These are phyloP conservation scores for Stagonosporopsis cucurbitacearum DNA, from an alignment of 2,329 filamentous ascomycete genomes.

Conservation along the genomic window DNA sequence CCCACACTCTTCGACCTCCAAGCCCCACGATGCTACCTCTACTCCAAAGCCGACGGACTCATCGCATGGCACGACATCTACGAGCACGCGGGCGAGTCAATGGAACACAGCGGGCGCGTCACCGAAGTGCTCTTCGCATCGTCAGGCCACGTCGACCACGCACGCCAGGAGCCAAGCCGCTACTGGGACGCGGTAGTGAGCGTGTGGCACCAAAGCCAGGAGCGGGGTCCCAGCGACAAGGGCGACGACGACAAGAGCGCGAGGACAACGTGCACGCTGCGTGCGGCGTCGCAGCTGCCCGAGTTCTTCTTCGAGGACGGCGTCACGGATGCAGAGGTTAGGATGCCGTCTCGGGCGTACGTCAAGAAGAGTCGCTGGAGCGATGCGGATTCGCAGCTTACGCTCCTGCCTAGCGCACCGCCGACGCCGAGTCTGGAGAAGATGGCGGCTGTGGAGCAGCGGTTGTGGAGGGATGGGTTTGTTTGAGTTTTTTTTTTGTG, in stretches of 20 bases:
- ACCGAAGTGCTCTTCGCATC: slow-evolving; percentile 61
- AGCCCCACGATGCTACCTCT: slow-evolving; percentile 60
- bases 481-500: not conserved
- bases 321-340: not conserved
- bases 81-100: slow-evolving; percentile 56
- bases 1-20: slow-evolving; percentile 23
- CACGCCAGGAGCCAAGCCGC: slow-evolving; percentile 59
- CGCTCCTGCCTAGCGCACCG: slow-evolving; percentile 2
- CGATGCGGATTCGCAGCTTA: not conserved
- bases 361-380: slow-evolving; percentile 12
- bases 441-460: slow-evolving; percentile 10
- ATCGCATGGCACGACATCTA: slow-evolving; percentile 63
- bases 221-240: not conserved
- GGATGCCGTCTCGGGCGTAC: not conserved
- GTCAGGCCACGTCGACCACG: slow-evolving; percentile 66
- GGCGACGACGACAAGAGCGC: not conserved
- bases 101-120: slow-evolving; percentile 55
- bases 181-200: slow-evolving; percentile 58
- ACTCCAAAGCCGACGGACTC: slow-evolving; percentile 63
- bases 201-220: slow-evolving; percentile 24
- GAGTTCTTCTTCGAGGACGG: slow-evolving; percentile 12
- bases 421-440: not conserved
- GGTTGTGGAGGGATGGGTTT: not conserved
- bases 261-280: not conserved
- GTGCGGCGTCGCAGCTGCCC: not conserved